A percentile compares a stretch with the other conserved stretches of the same genome.
phyloP scores from a whole-genome alignment of 345 rosid genomes.

The Populus tremula region DNA sequence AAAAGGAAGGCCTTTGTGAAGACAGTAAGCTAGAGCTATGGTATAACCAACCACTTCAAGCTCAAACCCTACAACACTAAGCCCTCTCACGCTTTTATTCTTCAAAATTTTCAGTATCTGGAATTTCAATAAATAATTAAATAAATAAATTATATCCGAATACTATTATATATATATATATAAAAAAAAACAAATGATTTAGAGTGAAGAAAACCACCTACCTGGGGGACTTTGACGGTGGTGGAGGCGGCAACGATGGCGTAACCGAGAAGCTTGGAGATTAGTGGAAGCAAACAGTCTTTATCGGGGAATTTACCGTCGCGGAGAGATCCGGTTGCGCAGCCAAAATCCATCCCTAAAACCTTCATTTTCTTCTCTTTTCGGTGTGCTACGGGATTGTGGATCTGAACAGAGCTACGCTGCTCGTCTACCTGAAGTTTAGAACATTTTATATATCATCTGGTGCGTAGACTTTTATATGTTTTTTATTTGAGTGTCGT shows the following conservation, averaged over 20 bases:
- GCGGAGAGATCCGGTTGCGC: slow-evolving; percentile 65
- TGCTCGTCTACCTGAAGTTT: too few relatives aligned
- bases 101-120: slow-evolving; percentile 85
- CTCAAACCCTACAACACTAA: slow-evolving; percentile 77
- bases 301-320: slow-evolving; percentile 59
- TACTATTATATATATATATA: neutral
- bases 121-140: neutral
- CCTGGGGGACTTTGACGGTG: slow-evolving; percentile 97
- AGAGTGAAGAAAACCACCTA: neutral
- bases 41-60: slow-evolving; percentile 89
- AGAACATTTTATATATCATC: too few relatives aligned
- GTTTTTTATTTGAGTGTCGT: too few relatives aligned
- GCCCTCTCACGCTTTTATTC: slow-evolving; percentile 75
- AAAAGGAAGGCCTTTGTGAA: slow-evolving; percentile 89
- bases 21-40: slow-evolving; percentile 83
- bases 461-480: too few relatives aligned
- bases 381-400: neutral
- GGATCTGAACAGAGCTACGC: too few relatives aligned
- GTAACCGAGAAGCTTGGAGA: slow-evolving; percentile 95
- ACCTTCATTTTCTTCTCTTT: slow-evolving; percentile 39
- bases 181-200: neutral
- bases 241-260: slow-evolving; percentile 87
- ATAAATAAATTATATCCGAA: neutral
- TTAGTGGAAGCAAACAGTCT: slow-evolving; percentile 81
- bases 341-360: slow-evolving; percentile 70